phyloP scores from a whole-genome alignment of 768 basidiomycete genomes.

The Amanita exitialis region DNA sequence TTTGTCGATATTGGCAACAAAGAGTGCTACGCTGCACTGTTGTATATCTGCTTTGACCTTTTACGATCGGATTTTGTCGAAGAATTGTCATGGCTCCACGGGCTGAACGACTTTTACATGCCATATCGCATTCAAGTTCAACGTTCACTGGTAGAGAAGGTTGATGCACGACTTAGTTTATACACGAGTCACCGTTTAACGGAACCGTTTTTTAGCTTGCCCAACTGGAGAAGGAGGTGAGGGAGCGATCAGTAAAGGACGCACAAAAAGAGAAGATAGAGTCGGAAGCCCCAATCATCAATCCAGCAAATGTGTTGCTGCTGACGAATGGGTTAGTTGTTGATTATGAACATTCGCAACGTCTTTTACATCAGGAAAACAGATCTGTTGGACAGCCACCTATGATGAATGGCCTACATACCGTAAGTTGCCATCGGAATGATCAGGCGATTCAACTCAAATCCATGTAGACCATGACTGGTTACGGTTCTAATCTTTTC shows the following conservation, averaged over 20 bases:
- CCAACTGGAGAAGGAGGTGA: conserved; percentile 80
- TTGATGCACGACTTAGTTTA: conserved; percentile 15
- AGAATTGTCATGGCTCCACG: conserved; percentile 94
- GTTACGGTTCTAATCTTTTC: conserved; percentile 33
- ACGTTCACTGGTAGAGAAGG: conserved; percentile 70
- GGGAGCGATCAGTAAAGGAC: conserved; percentile 81
- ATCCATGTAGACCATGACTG: conserved; percentile 47
- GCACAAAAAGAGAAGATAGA: conserved; percentile 85
- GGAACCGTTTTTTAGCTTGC: conserved; percentile 38
- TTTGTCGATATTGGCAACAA: conserved; percentile 99
- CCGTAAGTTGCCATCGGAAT: conserved; percentile 31
- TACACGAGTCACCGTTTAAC: neutral
- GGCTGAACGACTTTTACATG: conserved; percentile 95
- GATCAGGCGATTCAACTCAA: neutral
- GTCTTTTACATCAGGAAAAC: conserved; percentile 6
- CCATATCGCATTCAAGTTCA: conserved; percentile 89
- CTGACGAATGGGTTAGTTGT: conserved; percentile 67
- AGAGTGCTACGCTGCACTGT: conserved; percentile 88
- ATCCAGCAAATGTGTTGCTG: conserved; percentile 53
- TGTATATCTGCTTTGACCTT: conserved; percentile 95
- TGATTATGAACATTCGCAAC: neutral
- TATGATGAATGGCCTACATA: conserved; percentile 61
- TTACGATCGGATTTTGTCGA: conserved; percentile 86
- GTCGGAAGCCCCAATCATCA: conserved; percentile 80
- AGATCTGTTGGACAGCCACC: conserved; percentile 61